These are phyloP conservation scores for Neoarthrinium moseri DNA, from an alignment of 2,329 filamentous ascomycete species.

Conservation along the genomic window DNA sequence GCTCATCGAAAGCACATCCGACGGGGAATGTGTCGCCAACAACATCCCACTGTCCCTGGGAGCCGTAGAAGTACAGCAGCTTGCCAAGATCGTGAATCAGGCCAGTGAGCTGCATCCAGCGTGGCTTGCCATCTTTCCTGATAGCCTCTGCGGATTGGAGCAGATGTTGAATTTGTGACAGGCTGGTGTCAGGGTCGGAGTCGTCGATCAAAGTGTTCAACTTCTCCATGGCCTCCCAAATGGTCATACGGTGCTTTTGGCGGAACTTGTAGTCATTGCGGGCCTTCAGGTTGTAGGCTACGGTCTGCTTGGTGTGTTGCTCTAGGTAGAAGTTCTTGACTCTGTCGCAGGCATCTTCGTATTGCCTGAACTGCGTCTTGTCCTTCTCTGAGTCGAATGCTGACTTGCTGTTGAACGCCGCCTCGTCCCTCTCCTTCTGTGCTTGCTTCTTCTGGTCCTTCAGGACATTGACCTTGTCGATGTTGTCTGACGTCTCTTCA, in stretches of 20 bases:
- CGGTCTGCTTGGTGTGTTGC: conserved; percentile 70
- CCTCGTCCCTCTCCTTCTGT: conserved; percentile 33
- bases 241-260: conserved; percentile 67
- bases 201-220: conserved; percentile 89
- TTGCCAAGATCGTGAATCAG: conserved; percentile 81
- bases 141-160: conserved; percentile 89
- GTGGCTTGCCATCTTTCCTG: conserved; percentile 76
- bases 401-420: conserved; percentile 44
- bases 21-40: conserved; percentile 85
- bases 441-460: conserved; percentile 33
- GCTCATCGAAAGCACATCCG: conserved; percentile 70
- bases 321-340: conserved; percentile 85
- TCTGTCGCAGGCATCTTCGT: conserved; percentile 77
- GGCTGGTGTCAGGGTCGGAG: conserved; percentile 83
- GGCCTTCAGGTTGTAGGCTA: conserved; percentile 80
- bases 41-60: conserved; percentile 90
- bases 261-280: conserved; percentile 70
- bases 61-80: conserved; percentile 76
- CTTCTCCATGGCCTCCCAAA: conserved; percentile 92
- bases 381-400: conserved; percentile 74
- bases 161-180: conserved; percentile 87
- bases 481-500: conserved; percentile 43
- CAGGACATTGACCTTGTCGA: conserved; percentile 55
- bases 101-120: conserved; percentile 79
- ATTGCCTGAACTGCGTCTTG: conserved; percentile 79